Evolutionary conservation across 805 yeast genomes (phyloP).

Genomic region (Monosporozyma unispora): DNA sequence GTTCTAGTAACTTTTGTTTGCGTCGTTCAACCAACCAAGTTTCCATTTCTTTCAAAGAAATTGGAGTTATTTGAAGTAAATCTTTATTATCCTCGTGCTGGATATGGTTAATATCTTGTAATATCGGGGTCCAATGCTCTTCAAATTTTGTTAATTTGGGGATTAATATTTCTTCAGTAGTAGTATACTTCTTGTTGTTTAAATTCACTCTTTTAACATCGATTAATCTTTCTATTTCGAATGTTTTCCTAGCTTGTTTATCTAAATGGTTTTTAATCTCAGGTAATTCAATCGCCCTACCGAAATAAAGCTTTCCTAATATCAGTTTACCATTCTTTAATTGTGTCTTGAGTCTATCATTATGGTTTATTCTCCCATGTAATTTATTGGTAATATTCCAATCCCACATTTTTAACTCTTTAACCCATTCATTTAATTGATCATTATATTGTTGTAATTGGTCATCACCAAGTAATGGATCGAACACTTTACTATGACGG

Average conservation of each 20-base stretch:
- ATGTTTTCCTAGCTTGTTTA: conserved; percentile 6
- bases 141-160: conserved; percentile 8
- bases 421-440: conserved; percentile 52
- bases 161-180: not conserved
- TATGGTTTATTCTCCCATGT: conserved; percentile 42
- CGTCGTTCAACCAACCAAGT: conserved; percentile 38
- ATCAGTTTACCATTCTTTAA: conserved; percentile 24
- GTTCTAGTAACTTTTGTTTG: conserved; percentile 35
- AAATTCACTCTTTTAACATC: not conserved
- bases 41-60: conserved; percentile 34
- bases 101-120: conserved; percentile 5
- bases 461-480: conserved; percentile 45
- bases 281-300: conserved; percentile 72
- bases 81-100: not conserved
- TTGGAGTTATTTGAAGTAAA: conserved; percentile 21
- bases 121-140: conserved; percentile 9
- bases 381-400: conserved; percentile 49
- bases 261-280: conserved; percentile 50
- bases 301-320: conserved; percentile 65
- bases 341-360: conserved; percentile 6
- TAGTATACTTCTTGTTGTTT: not conserved
- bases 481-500: conserved; percentile 55
- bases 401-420: conserved; percentile 74
- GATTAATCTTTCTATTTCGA: not conserved
- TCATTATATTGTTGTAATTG: conserved; percentile 71